These are phyloP conservation scores for Papiliotrema nemorosa DNA, from an alignment of 1,284 basidiomycete species.

Conservation along the genomic window DNA sequence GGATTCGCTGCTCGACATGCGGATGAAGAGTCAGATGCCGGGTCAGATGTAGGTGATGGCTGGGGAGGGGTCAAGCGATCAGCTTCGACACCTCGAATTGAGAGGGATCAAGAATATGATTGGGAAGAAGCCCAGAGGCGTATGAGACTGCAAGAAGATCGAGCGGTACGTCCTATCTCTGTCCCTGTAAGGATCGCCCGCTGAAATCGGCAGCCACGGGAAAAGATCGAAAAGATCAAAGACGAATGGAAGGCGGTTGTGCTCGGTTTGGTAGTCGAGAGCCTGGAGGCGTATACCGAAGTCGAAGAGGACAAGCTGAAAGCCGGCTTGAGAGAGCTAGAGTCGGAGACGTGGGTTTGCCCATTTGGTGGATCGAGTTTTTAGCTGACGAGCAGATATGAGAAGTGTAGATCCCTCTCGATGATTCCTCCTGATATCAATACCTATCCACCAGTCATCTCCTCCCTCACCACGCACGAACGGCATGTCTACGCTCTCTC, in stretches of 20 bases:
- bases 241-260: constrained; percentile 41
- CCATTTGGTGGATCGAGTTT: background rate
- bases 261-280: constrained; percentile 17
- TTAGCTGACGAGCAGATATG: constrained; percentile 17
- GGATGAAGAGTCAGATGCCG: too few species aligned
- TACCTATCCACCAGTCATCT: constrained; percentile 38
- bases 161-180: constrained; percentile 26
- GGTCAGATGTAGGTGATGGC: constrained; percentile 15
- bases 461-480: constrained; percentile 37
- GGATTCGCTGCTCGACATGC: too few species aligned
- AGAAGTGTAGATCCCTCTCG: constrained; percentile 26
- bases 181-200: background rate
- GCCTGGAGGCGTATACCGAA: constrained; percentile 18
- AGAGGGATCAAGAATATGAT: constrained; percentile 22
- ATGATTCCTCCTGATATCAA: constrained; percentile 34
- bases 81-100: background rate
- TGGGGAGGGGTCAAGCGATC: constrained; percentile 15
- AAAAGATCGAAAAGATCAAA: constrained; percentile 31
- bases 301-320: constrained; percentile 28
- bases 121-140: constrained; percentile 42
- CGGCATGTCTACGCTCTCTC: constrained; percentile 34
- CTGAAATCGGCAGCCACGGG: constrained; percentile 29
- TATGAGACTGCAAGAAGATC: constrained; percentile 27
- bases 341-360: constrained; percentile 27
- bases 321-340: constrained; percentile 18